A percentile compares a stretch with the other conserved stretches of the same genome.
These are phyloP conservation scores for Tricholoma sp. DNA, from an alignment of 768 basidiomycete species.

Conservation along the genomic window DNA sequence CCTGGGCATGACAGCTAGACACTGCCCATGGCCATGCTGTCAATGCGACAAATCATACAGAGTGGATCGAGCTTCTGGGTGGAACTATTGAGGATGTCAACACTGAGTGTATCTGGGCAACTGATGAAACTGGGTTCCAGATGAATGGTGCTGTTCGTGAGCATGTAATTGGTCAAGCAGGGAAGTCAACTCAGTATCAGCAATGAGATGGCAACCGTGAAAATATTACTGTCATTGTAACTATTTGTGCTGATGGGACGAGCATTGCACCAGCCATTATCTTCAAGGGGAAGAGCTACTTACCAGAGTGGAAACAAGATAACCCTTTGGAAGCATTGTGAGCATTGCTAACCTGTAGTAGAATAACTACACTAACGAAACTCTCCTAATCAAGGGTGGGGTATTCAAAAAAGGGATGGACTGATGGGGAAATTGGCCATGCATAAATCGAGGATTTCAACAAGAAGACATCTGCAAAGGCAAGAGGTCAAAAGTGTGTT, in stretches of 20 bases:
- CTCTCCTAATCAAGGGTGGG: conserved; percentile 17
- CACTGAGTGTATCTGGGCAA: background rate
- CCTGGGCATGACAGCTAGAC: conserved; percentile 5
- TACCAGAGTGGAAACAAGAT: conserved; percentile 31
- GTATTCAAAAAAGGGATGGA: conserved; percentile 32
- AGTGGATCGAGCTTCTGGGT: conserved; percentile 7
- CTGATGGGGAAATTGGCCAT: conserved; percentile 29
- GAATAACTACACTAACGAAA: conserved; percentile 3
- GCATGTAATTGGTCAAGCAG: background rate
- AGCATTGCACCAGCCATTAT: conserved; percentile 31
- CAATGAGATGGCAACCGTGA: conserved; percentile 15
- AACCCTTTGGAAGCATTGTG: conserved; percentile 38
- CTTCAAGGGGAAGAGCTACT: conserved; percentile 31
- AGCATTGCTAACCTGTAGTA: conserved; percentile 9
- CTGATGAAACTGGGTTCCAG: conserved; percentile 6
- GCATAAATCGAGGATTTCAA: conserved; percentile 32
- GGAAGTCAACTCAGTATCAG: conserved; percentile 4
- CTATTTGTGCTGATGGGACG: conserved; percentile 36
- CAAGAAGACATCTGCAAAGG: background rate
- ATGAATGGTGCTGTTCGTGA: background rate
- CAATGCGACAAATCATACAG: conserved; percentile 8
- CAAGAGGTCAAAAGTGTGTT: conserved; percentile 17
- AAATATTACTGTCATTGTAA: conserved; percentile 31
- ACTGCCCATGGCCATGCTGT: background rate
- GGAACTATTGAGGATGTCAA: background rate